phyloP scores from a whole-genome alignment of 352 stramenopile genomes.

The Phytophthora idaei region DNA sequence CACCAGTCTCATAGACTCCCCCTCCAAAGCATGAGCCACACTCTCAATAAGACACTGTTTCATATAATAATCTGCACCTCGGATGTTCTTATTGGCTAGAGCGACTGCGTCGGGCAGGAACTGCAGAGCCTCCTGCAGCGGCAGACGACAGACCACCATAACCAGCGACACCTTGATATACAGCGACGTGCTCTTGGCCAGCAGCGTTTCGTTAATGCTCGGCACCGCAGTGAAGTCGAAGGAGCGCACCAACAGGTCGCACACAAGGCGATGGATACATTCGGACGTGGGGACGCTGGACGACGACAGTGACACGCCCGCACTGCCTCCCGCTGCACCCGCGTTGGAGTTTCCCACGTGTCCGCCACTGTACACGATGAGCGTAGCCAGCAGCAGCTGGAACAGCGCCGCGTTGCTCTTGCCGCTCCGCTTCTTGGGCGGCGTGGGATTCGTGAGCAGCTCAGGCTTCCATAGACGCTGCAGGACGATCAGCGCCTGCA shows the following conservation, averaged over 20 bases:
- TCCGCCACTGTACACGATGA: constrained; percentile 71
- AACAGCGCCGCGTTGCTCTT: constrained; percentile 58
- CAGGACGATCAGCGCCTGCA: constrained; percentile 63
- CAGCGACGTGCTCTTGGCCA: constrained; percentile 58
- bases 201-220: constrained; percentile 60
- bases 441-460: constrained; percentile 25
- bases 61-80: constrained; percentile 77
- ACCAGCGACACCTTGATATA: constrained; percentile 74
- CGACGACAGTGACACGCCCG: constrained; percentile 55
- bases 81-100: constrained; percentile 65
- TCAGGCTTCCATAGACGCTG: constrained; percentile 63
- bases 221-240: constrained; percentile 77
- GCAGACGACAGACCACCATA: constrained; percentile 69
- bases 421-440: constrained; percentile 29
- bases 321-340: constrained; percentile 31
- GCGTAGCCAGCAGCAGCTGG: constrained; percentile 63
- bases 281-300: constrained; percentile 62
- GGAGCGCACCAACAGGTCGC: constrained; percentile 68
- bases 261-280: constrained; percentile 68
- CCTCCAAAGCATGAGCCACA: constrained; percentile 58
- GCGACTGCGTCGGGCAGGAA: constrained; percentile 73
- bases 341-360: constrained; percentile 35
- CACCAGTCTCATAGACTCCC: constrained; percentile 43
- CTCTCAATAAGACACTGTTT: constrained; percentile 80
- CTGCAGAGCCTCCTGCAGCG: constrained; percentile 58